These are phyloP conservation scores for Diaporthe vaccinii DNA, from an alignment of 2,329 filamentous ascomycete species.

Conservation along the genomic window DNA sequence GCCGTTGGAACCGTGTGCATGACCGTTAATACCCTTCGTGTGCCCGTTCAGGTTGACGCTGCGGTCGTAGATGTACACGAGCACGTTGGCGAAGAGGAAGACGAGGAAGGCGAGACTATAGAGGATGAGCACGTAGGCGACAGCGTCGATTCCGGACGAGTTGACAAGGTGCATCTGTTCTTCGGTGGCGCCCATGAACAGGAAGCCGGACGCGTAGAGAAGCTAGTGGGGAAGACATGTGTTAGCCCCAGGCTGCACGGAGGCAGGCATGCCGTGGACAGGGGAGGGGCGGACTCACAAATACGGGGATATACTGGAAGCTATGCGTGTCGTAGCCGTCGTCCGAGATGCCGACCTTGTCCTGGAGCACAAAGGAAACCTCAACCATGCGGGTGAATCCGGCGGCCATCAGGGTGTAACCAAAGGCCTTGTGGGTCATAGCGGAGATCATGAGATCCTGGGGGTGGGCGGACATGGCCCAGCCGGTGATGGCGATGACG, in stretches of 20 bases:
- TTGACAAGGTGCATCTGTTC: constrained; percentile 90
- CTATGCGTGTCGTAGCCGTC: constrained; percentile 77
- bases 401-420: constrained; percentile 94
- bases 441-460: constrained; percentile 87
- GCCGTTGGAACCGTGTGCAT: constrained; percentile 40
- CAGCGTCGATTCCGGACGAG: constrained; percentile 83
- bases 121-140: constrained; percentile 91
- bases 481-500: constrained; percentile 92
- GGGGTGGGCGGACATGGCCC: constrained; percentile 93
- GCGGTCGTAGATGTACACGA: constrained; percentile 86
- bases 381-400: constrained; percentile 89
- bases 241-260: constrained; percentile 36
- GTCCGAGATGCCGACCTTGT: constrained; percentile 74
- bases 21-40: constrained; percentile 55
- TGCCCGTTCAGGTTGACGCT: constrained; percentile 54
- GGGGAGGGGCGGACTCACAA: constrained; percentile 59
- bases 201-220: constrained; percentile 90
- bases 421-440: constrained; percentile 90
- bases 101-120: constrained; percentile 91
- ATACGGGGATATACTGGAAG: constrained; percentile 68
- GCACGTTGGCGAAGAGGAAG: constrained; percentile 91
- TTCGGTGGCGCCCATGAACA: constrained; percentile 98
- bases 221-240: constrained; percentile 65
- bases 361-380: constrained; percentile 87
- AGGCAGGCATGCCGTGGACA: too few relatives aligned